Evolutionary conservation across 2,329 filamentous ascomycete species (phyloP).

Genomic region (Tolypocladium album): DNA sequence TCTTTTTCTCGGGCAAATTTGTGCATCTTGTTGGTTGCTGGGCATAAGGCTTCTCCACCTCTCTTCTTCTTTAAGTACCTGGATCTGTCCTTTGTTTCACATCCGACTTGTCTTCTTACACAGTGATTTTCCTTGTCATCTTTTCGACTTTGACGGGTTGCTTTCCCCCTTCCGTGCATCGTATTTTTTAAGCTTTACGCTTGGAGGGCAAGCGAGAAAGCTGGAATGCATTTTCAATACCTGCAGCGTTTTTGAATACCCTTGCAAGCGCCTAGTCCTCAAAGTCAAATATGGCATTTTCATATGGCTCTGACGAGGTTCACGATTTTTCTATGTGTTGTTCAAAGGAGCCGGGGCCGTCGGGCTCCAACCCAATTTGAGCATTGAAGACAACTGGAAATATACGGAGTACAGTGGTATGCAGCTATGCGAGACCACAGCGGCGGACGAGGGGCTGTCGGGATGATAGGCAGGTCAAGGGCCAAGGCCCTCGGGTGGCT

Average conservation of each 20-base stretch:
- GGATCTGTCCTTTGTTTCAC: conserved; percentile 11
- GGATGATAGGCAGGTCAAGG: background rate
- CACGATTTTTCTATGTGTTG: conserved; percentile 5
- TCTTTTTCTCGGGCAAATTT: conserved; percentile 7
- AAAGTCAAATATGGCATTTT: conserved; percentile 1
- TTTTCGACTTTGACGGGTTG: conserved; percentile 2
- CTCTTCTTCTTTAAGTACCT: conserved; percentile 4
- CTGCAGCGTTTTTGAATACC: conserved; percentile 1
- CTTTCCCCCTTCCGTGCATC: background rate
- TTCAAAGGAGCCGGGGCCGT: background rate
- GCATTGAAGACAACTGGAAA: background rate
- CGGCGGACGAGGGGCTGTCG: background rate
- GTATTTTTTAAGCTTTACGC: background rate
- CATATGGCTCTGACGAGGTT: conserved; percentile 6
- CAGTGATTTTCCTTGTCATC: conserved; percentile 11
- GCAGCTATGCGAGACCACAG: background rate
- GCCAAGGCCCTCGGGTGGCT: background rate
- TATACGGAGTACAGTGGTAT: background rate
- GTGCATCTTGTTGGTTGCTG: conserved; percentile 6
- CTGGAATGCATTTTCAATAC: background rate
- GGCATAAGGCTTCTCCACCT: background rate
- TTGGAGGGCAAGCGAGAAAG: conserved; percentile 1
- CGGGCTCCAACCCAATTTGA: background rate
- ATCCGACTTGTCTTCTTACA: conserved; percentile 5
- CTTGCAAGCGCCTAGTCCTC: background rate